Conservation (phyloP, 768 basidiomycete species). For the Leccinum sublutescens region DNA sequence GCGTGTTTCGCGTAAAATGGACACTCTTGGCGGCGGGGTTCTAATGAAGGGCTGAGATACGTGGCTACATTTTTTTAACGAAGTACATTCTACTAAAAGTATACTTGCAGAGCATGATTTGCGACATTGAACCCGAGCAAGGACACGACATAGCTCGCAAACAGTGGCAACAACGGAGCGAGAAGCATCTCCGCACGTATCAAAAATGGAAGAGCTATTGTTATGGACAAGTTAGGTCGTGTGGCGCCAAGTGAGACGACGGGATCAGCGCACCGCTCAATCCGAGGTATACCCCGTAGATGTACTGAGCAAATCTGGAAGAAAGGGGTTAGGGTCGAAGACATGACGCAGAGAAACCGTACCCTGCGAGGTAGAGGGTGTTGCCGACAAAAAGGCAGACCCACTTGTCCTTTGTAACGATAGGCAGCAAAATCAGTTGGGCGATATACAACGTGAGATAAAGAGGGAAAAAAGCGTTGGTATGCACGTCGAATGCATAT, state of each 20-base stretch:
- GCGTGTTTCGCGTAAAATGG: slow-evolving; percentile 15
- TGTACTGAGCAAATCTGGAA: slow-evolving; percentile 81
- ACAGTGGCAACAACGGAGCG: slow-evolving; percentile 85
- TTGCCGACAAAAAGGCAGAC: slow-evolving; percentile 61
- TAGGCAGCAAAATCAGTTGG: slow-evolving; percentile 81
- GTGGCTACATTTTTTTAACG: slow-evolving; percentile 12
- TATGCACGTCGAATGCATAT: slow-evolving; percentile 96
- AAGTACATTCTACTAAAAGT: slow-evolving; percentile 56
- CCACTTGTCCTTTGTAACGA: slow-evolving; percentile 86
- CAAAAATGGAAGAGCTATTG: slow-evolving; percentile 87
- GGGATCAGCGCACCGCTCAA: slow-evolving; percentile 57
- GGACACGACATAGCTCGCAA: slow-evolving; percentile 81
- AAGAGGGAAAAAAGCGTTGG: slow-evolving; percentile 94
- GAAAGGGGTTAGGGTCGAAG: slow-evolving; percentile 8
- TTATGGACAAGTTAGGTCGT: slow-evolving; percentile 8
- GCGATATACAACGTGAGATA: slow-evolving; percentile 89
- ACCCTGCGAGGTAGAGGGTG: slow-evolving; percentile 75
- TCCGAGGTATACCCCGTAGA: slow-evolving; percentile 88
- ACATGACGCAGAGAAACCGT: slow-evolving; percentile 28
- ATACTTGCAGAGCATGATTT: slow-evolving; percentile 71
- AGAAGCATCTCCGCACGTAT: slow-evolving; percentile 86
- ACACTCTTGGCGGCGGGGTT: slow-evolving; percentile 25
- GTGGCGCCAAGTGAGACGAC: slow-evolving; percentile 2
- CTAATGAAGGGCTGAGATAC: slow-evolving; percentile 19
- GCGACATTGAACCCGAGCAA: slow-evolving; percentile 91